Percentiles rank a stretch among this genome's conserved stretches.
Evolutionary conservation across 495 filamentous ascomycete species (phyloP).

Genomic region (Penicillium daleae): DNA sequence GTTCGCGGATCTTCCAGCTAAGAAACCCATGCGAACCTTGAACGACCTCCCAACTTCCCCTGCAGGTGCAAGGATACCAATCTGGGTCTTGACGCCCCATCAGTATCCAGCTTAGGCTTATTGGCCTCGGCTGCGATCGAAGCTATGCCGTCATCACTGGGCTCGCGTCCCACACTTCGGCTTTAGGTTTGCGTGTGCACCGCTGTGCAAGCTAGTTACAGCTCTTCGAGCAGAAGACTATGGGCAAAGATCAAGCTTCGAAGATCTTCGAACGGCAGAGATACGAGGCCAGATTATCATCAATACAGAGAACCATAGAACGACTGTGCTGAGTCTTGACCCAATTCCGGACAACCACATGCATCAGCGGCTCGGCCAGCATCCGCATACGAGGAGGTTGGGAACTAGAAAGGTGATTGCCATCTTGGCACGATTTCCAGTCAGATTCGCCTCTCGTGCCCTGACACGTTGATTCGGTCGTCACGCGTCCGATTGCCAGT

Average conservation of each 20-base stretch:
- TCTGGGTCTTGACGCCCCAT: constrained; percentile 4
- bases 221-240: not conserved
- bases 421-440: constrained; percentile 24
- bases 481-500: constrained; percentile 2
- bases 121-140: constrained; percentile 23
- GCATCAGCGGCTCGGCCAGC: constrained; percentile 27
- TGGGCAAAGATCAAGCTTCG: not conserved
- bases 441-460: constrained; percentile 22
- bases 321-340: not conserved
- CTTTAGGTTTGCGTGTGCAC: constrained; percentile 10
- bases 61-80: constrained; percentile 20
- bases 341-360: constrained; percentile 18
- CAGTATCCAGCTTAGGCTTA: constrained; percentile 9
- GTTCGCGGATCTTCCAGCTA: constrained; percentile 1
- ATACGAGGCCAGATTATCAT: not conserved
- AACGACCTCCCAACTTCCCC: not conserved
- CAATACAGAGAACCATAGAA: not conserved
- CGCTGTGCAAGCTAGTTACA: not conserved
- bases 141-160: constrained; percentile 34
- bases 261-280: not conserved
- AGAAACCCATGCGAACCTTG: not conserved
- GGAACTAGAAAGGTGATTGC: constrained; percentile 14
- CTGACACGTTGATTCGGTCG: constrained; percentile 1
- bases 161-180: constrained; percentile 30
- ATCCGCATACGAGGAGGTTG: constrained; percentile 9